Evolutionary conservation across 306 rosid genomes (phyloP), one percentile per base, ranked within the genome.

Genomic region (Quercus wislizeni): DNA sequence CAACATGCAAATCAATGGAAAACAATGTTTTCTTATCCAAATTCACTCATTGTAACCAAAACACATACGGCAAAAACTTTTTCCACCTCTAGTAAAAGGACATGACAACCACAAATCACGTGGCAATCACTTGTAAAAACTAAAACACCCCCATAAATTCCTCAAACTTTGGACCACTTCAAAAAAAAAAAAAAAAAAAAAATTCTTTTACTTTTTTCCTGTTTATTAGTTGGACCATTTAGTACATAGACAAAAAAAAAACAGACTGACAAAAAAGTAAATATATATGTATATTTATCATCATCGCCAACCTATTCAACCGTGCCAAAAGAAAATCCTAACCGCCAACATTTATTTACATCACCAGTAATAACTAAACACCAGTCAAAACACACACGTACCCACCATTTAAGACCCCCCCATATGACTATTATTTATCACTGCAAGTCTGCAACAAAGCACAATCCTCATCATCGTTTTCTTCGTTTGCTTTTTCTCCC

Each of bases 351-450:
- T 78, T 84, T 78, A 71, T 78, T 84, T 78, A 73, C 79, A 56
- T 41, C 55, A 7, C 0, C n/a, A 33, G 55, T 78, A 59, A 35
- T 43, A 38, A 38, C 46, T 8, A 38, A 38, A 7, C 11, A 81
- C 81, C 61, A 20, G 74, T 80, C 83, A 82, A 77, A 84, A 71
- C 56, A 80, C 82, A 67, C 69, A 25, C 84, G 82, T 83, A 83
- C 86, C 23, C 52, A 49, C 54, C 54, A 49, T 49, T 49, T 12
- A 49, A 49, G 54, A 49, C 17, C 15, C 15, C 54, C 46, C 46
- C 9, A 6, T 35, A 38, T 2, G 54, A 49, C 54, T 0, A 49
- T 12, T 49, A 49, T 21, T 25, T 61, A 11, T 23, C 15, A 23
- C 67, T 23, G 30, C n/a, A n/a, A n/a, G n/a, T n/a, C n/a, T n/a